Evolutionary conservation across 345 rosid species (phyloP).

Genomic region (Citrus trifoliata): DNA sequence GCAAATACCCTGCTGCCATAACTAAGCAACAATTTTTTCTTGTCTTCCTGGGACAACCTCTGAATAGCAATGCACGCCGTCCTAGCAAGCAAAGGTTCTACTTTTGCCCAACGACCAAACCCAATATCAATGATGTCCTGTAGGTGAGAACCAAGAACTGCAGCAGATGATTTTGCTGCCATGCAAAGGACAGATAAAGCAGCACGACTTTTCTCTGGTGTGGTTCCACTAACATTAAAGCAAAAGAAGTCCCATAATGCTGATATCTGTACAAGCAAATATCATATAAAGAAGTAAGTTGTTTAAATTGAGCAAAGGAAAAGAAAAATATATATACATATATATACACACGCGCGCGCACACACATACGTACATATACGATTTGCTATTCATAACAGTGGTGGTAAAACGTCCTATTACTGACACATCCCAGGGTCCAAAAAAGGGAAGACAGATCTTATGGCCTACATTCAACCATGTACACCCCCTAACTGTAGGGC

Average conservation of each 20-base stretch:
- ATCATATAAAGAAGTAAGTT: neutral
- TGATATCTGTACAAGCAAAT: constrained; percentile 53
- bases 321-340: neutral
- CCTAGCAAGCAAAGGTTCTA: constrained; percentile 91
- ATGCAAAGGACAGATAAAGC: constrained; percentile 91
- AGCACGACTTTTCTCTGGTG: constrained; percentile 89
- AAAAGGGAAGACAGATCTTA: neutral
- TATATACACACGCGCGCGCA: no score
- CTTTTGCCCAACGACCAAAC: constrained; percentile 99
- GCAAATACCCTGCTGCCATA: constrained; percentile 73
- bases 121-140: constrained; percentile 98
- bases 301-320: neutral
- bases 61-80: constrained; percentile 86
- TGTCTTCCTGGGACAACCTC: constrained; percentile 82
- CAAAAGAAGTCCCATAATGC: constrained; percentile 97
- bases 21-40: constrained; percentile 60
- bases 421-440: neutral
- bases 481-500: neutral
- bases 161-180: constrained; percentile 89
- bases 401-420: neutral
- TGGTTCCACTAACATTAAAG: constrained; percentile 85
- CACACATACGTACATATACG: neutral
- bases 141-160: constrained; percentile 79
- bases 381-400: neutral
- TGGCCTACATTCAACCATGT: neutral